phyloP scores from a whole-genome alignment of 1,139 yeast species.

The Casaregolazyma lundiana region DNA sequence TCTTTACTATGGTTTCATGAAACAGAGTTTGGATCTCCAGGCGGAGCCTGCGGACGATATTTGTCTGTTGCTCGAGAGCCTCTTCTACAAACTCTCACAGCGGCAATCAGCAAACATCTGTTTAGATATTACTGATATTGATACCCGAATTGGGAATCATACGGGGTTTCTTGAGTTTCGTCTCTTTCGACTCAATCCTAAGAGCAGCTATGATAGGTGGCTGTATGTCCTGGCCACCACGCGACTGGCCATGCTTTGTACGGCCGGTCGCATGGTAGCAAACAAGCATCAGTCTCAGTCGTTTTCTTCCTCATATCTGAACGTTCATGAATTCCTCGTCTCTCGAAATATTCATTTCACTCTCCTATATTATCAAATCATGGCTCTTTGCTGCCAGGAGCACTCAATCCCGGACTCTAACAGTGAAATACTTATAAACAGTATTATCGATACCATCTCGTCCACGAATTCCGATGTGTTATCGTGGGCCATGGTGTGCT shows the following conservation, averaged over 20 bases:
- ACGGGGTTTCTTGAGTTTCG: conserved; percentile 1
- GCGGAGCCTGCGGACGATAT: conserved; percentile 1
- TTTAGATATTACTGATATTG: conserved; percentile 5
- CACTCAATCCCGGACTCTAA: not conserved
- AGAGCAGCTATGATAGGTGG: conserved; percentile 4
- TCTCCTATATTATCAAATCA: conserved; percentile 5
- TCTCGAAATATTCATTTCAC: not conserved
- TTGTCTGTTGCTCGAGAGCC: not conserved
- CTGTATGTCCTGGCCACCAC: conserved; percentile 3
- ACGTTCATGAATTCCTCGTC: not conserved
- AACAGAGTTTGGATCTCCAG: not conserved
- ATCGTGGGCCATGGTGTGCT: conserved; percentile 12
- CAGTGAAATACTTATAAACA: not conserved
- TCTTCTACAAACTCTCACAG: not conserved
- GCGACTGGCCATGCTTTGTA: conserved; percentile 7
- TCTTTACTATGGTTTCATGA: conserved; percentile 4
- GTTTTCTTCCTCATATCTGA: not conserved
- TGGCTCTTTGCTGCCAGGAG: conserved; percentile 3
- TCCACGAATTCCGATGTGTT: not conserved
- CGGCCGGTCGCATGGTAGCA: not conserved
- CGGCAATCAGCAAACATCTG: not conserved
- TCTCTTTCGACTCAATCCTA: conserved; percentile 3
- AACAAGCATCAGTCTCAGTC: too few species aligned
- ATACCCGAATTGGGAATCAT: not conserved
- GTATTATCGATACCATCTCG: not conserved